Evolutionary conservation across 805 yeast species (phyloP).

Genomic region (Suhomyces pyralidae): DNA sequence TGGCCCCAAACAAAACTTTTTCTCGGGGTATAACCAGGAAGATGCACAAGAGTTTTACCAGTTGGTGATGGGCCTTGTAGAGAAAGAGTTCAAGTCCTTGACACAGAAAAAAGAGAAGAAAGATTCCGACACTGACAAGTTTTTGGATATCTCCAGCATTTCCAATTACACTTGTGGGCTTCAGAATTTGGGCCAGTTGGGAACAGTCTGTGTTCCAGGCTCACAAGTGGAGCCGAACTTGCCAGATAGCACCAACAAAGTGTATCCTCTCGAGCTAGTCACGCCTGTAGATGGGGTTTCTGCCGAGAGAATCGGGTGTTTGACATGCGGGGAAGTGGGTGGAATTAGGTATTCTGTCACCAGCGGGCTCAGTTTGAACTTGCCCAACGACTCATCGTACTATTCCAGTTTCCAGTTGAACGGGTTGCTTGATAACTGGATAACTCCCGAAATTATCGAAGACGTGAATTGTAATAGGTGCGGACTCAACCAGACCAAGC

Average conservation of each 20-base stretch:
- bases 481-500: slow-evolving; percentile 62
- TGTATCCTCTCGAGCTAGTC: slow-evolving; percentile 53
- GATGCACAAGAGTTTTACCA: slow-evolving; percentile 97
- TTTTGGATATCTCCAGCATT: slow-evolving; percentile 19
- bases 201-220: slow-evolving; percentile 69
- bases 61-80: slow-evolving; percentile 63
- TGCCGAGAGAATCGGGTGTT: slow-evolving; percentile 88
- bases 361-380: slow-evolving; percentile 68
- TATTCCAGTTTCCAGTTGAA: slow-evolving; percentile 39
- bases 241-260: slow-evolving; percentile 40
- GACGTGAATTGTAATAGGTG: slow-evolving; percentile 96
- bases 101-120: too few relatives aligned
- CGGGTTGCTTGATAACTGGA: slow-evolving; percentile 63
- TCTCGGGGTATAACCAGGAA: slow-evolving; percentile 86
- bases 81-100: slow-evolving; percentile 56
- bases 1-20: slow-evolving; percentile 73
- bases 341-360: slow-evolving; percentile 82
- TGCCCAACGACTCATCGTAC: slow-evolving; percentile 49
- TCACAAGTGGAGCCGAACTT: slow-evolving; percentile 73
- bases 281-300: slow-evolving; percentile 92
- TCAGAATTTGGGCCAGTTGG: slow-evolving; percentile 54
- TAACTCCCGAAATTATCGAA: slow-evolving; percentile 77
- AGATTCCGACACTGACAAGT: too few relatives aligned
- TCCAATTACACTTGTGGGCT: slow-evolving; percentile 34
- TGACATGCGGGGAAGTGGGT: slow-evolving; percentile 89